These are phyloP conservation scores for Fusarium nodosum DNA, from an alignment of 2,329 filamentous ascomycete genomes.

Conservation along the genomic window DNA sequence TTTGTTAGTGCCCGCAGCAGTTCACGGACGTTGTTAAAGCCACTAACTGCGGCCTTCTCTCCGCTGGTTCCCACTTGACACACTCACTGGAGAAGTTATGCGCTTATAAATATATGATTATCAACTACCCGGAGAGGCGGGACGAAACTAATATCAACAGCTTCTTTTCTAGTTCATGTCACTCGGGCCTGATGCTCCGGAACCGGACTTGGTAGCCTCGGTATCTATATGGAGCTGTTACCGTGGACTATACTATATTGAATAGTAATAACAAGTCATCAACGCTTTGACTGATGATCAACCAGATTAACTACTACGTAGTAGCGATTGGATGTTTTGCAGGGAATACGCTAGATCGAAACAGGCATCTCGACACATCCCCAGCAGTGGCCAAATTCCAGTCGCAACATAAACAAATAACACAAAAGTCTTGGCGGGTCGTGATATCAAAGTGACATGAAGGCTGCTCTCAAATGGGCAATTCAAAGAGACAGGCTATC, in stretches of 20 bases:
- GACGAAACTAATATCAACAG: background rate
- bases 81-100: background rate
- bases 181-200: slow-evolving; percentile 12
- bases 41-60: background rate
- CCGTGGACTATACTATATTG: background rate
- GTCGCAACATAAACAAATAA: slow-evolving; percentile 1
- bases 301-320: slow-evolving; percentile 13
- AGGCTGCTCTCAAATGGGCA: background rate
- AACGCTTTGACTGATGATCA: slow-evolving; percentile 23
- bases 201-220: background rate
- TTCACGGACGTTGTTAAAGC: background rate
- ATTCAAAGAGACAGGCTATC: background rate
- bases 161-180: background rate
- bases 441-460: background rate
- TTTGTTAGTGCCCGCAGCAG: slow-evolving; percentile 3
- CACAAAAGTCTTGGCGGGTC: slow-evolving; percentile 10
- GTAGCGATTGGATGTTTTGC: slow-evolving; percentile 16
- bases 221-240: background rate
- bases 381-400: slow-evolving; percentile 23
- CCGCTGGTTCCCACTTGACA: slow-evolving; percentile 5
- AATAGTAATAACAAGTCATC: background rate
- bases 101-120: slow-evolving; percentile 2
- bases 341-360: slow-evolving; percentile 31
- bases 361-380: slow-evolving; percentile 39
- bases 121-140: background rate